Conservation (phyloP, 306 rosid species). For the Prunus armeniaca region DNA sequence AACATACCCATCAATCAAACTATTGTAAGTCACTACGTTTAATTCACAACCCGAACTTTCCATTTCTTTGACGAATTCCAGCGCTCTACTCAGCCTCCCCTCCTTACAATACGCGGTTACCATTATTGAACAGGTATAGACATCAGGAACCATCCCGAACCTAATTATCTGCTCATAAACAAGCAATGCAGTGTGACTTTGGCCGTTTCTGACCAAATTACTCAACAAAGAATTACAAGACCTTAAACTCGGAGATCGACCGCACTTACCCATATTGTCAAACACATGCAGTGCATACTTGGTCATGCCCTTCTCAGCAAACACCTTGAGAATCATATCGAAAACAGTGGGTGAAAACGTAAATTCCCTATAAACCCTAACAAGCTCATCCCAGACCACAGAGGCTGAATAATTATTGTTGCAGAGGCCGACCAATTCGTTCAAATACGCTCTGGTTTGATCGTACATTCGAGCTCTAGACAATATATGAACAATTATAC, state of each 20-base stretch:
- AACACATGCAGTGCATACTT: conserved; percentile 65
- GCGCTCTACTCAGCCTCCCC: conserved; percentile 48
- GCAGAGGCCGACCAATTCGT: conserved; percentile 39
- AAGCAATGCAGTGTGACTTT: conserved; percentile 32
- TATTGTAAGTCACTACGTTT: conserved; percentile 65
- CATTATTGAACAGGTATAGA: conserved; percentile 57
- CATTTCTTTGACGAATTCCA: conserved; percentile 48
- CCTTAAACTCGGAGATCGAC: conserved; percentile 57
- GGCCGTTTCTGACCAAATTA: conserved; percentile 47
- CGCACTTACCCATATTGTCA: conserved; percentile 61
- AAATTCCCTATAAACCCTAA: conserved; percentile 42
- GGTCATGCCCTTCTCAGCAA: conserved; percentile 57
- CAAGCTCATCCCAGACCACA: conserved; percentile 46
- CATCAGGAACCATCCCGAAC: conserved; percentile 59
- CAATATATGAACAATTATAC: conserved; percentile 64
- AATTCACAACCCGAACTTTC: conserved; percentile 54
- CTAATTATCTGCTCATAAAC: conserved; percentile 58
- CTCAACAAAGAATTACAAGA: conserved; percentile 75
- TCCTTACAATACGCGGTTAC: conserved; percentile 59
- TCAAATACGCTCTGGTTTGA: conserved; percentile 46
- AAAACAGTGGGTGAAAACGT: conserved; percentile 54
- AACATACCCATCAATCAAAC: conserved; percentile 65
- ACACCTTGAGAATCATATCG: conserved; percentile 65
- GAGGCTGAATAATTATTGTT: conserved; percentile 38
- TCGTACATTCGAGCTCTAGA: conserved; percentile 60